Conservation (phyloP, 768 basidiomycete genomes). For the Boletus eberwhitei region DNA sequence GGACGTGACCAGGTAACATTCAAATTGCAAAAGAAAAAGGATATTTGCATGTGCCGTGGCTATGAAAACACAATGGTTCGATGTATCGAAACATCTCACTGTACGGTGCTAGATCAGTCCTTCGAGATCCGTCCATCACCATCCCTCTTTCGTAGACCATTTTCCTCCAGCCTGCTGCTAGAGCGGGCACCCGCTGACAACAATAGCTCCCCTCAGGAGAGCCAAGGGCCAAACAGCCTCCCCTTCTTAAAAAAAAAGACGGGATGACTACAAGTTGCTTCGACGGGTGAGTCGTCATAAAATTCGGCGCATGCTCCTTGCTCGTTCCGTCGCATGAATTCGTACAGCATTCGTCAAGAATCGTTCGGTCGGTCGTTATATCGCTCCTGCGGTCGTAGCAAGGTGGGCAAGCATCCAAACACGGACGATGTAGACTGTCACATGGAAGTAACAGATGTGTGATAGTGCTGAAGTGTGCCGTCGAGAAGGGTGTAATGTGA, state of each 20-base stretch:
- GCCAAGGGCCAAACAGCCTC: slow-evolving; percentile 10
- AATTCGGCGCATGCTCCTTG: slow-evolving; percentile 22
- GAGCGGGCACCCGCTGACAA: slow-evolving; percentile 29
- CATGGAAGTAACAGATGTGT: slow-evolving; percentile 16
- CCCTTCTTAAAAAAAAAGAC: slow-evolving; percentile 11
- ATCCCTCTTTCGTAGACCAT: slow-evolving; percentile 20
- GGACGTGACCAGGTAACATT: neutral
- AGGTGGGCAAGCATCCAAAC: slow-evolving; percentile 23
- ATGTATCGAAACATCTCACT: slow-evolving; percentile 20
- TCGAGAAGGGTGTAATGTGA: slow-evolving; percentile 20
- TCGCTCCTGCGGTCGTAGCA: slow-evolving; percentile 33
- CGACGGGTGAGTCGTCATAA: slow-evolving; percentile 18
- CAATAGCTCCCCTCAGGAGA: slow-evolving; percentile 25
- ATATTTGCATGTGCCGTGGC: slow-evolving; percentile 16
- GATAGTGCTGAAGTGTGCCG: slow-evolving; percentile 20
- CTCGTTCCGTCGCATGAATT: slow-evolving; percentile 29
- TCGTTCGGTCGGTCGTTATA: slow-evolving; percentile 32
- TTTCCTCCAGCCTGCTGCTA: slow-evolving; percentile 32
- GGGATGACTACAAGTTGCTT: slow-evolving; percentile 9
- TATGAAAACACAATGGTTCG: slow-evolving; percentile 23
- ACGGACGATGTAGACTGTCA: slow-evolving; percentile 9
- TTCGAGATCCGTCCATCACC: slow-evolving; percentile 26
- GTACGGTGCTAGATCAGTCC: slow-evolving; percentile 26
- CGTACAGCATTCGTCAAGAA: slow-evolving; percentile 37
- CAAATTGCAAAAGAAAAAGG: slow-evolving; percentile 13